phyloP scores from a whole-genome alignment of 495 filamentous ascomycete species.

The Aspergillus heteromorphus region DNA sequence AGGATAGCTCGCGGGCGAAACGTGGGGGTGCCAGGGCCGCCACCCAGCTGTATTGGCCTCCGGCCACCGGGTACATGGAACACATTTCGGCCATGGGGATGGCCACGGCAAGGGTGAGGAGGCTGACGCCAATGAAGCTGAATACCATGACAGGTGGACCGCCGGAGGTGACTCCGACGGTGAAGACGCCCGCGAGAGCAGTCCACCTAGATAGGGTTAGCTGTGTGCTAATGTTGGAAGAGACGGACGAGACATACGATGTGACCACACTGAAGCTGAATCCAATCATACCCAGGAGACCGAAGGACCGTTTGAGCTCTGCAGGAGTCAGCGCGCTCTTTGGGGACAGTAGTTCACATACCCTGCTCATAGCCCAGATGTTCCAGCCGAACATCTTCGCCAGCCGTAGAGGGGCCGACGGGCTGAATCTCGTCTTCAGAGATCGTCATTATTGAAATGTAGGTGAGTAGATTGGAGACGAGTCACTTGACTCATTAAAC shows the following conservation, averaged over 20 bases:
- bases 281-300: slow-evolving; percentile 54
- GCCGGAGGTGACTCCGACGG: slow-evolving; percentile 50
- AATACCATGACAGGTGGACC: slow-evolving; percentile 58
- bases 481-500: not conserved
- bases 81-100: slow-evolving; percentile 59
- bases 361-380: slow-evolving; percentile 45
- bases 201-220: slow-evolving; percentile 38
- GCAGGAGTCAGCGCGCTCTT: not conserved
- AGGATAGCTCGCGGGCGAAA: slow-evolving; percentile 42
- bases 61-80: slow-evolving; percentile 47
- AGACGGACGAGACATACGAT: slow-evolving; percentile 24
- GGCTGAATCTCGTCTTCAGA: not conserved
- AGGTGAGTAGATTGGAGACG: not conserved
- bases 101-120: slow-evolving; percentile 49
- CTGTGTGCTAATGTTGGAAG: not conserved
- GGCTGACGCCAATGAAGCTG: slow-evolving; percentile 48
- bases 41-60: slow-evolving; percentile 55
- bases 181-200: slow-evolving; percentile 51
- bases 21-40: slow-evolving; percentile 50
- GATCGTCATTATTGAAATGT: not conserved
- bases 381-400: slow-evolving; percentile 36
- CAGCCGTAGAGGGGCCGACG: slow-evolving; percentile 8
- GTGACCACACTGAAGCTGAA: slow-evolving; percentile 57
- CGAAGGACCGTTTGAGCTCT: slow-evolving; percentile 55
- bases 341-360: not conserved